Percentiles rank a stretch among this genome's conserved stretches.
Conservation (phyloP, 2,329 filamentous ascomycete genomes). For the Neoscytalidium dimidiatum region DNA sequence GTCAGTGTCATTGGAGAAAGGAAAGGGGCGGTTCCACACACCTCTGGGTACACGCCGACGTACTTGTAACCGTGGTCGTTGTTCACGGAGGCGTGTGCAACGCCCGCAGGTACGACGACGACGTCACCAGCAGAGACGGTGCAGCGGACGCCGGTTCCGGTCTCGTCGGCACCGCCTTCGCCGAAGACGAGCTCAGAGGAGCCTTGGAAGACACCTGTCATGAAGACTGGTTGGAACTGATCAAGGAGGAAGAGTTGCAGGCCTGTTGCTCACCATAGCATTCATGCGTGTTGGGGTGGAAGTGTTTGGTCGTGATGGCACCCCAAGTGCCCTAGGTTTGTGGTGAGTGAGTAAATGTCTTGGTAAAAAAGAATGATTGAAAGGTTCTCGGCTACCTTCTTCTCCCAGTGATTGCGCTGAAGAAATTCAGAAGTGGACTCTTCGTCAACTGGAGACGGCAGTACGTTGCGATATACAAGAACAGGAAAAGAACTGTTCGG, state of each 20-base stretch:
- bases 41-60: constrained; percentile 39
- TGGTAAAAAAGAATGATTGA: not conserved
- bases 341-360: not conserved
- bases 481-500: constrained; percentile 38
- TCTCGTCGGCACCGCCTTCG: constrained; percentile 29
- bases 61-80: constrained; percentile 35
- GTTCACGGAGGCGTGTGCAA: constrained; percentile 35
- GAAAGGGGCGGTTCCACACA: no score
- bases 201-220: constrained; percentile 28
- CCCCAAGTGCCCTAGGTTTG: constrained; percentile 29
- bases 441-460: constrained; percentile 30
- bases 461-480: constrained; percentile 38
- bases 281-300: constrained; percentile 41
- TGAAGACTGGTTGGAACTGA: no score
- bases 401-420: constrained; percentile 36
- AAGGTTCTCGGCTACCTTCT: constrained; percentile 25
- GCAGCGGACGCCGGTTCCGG: constrained; percentile 6
- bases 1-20: no score
- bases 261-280: constrained; percentile 32
- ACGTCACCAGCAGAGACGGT: constrained; percentile 33
- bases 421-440: constrained; percentile 29
- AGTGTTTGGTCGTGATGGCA: constrained; percentile 30
- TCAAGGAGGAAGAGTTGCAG: not conserved
- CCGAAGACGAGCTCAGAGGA: constrained; percentile 33
- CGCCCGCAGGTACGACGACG: constrained; percentile 38